Conservation (phyloP, 345 rosid species). For the Geranium brycei region DNA sequence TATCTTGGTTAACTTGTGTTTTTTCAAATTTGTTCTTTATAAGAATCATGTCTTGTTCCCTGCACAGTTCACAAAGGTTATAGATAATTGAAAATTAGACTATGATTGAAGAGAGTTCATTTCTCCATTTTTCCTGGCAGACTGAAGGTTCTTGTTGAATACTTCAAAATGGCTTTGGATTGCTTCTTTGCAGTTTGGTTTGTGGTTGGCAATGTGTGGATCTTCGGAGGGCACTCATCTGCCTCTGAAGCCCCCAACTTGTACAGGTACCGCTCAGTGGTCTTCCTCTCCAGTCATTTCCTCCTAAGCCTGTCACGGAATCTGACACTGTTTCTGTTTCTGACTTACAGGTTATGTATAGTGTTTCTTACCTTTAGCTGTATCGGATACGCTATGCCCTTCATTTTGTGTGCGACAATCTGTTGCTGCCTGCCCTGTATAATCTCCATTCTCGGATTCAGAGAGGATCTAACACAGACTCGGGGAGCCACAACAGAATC, state of each 20-base stretch:
- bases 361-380: conserved; percentile 92
- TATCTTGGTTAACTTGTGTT: not conserved
- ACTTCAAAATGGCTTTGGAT: conserved; percentile 92
- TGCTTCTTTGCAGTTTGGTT: conserved; percentile 99
- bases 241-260: conserved; percentile 63
- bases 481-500: conserved; percentile 92
- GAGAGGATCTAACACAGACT: conserved; percentile 79
- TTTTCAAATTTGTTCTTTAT: not conserved
- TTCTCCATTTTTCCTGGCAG: conserved; percentile 22
- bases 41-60: not conserved
- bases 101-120: not conserved
- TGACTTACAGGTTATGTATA: conserved; percentile 71
- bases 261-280: conserved; percentile 49
- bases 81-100: not conserved
- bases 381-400: conserved; percentile 97
- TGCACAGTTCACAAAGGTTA: not conserved
- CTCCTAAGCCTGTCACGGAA: conserved; percentile 1
- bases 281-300: not conserved
- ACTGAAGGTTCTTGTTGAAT: conserved; percentile 68
- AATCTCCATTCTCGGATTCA: conserved; percentile 76
- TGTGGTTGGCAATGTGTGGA: conserved; percentile 98
- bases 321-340: conserved; percentile 8
- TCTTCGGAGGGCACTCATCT: conserved; percentile 92
- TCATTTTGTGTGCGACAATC: conserved; percentile 88
- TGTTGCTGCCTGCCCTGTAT: conserved; percentile 97